These are phyloP conservation scores for Amyloporia xantha DNA, from an alignment of 768 basidiomycete species.

Conservation along the genomic window DNA sequence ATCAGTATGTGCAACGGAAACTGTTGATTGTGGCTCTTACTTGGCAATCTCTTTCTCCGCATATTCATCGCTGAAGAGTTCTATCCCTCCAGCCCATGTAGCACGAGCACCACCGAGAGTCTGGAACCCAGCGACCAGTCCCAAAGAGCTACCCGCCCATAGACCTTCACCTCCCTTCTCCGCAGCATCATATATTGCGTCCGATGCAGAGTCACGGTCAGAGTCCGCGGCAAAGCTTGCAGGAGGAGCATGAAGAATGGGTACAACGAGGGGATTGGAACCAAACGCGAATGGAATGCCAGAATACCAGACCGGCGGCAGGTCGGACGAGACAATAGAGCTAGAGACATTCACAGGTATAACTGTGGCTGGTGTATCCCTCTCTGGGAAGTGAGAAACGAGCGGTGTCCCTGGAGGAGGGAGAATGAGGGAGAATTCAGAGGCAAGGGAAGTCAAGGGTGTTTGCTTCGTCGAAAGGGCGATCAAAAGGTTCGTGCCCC, in stretches of 20 bases:
- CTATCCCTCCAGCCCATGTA: slow-evolving; percentile 76
- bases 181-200: slow-evolving; percentile 61
- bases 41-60: slow-evolving; percentile 53
- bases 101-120: slow-evolving; percentile 69
- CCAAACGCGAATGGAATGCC: slow-evolving; percentile 61
- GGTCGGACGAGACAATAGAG: slow-evolving; percentile 41
- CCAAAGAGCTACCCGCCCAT: slow-evolving; percentile 75
- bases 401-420: slow-evolving; percentile 80
- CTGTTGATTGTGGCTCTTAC: slow-evolving; percentile 32
- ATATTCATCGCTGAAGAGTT: slow-evolving; percentile 73
- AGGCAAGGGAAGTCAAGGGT: slow-evolving; percentile 66
- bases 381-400: slow-evolving; percentile 79
- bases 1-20: neutral
- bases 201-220: slow-evolving; percentile 46
- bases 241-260: slow-evolving; percentile 71
- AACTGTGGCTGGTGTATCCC: slow-evolving; percentile 54
- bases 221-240: slow-evolving; percentile 75
- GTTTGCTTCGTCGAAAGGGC: slow-evolving; percentile 73
- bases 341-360: slow-evolving; percentile 56
- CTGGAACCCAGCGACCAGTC: slow-evolving; percentile 87
- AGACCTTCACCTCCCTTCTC: slow-evolving; percentile 73
- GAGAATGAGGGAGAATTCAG: slow-evolving; percentile 89
- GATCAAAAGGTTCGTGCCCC: slow-evolving; percentile 77
- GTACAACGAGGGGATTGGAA: slow-evolving; percentile 73
- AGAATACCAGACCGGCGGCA: slow-evolving; percentile 68